Conservation (phyloP, 1,139 yeast species). For the Protomyces macrosporus region DNA sequence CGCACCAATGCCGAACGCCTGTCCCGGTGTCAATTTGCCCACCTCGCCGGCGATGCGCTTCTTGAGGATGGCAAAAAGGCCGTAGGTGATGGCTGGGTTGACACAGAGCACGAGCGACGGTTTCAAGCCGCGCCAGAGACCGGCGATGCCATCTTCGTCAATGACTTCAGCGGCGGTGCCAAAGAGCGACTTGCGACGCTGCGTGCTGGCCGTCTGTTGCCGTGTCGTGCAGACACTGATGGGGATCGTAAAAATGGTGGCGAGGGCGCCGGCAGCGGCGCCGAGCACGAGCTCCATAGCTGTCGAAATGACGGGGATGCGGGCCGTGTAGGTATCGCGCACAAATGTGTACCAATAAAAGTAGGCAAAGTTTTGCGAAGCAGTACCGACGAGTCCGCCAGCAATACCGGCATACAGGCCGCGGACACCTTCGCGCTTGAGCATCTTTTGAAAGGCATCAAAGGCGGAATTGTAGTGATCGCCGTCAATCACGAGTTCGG, state of each 20-base stretch:
- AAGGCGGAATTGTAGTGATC: conserved; percentile 16
- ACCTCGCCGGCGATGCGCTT: conserved; percentile 49
- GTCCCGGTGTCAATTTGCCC: conserved; percentile 54
- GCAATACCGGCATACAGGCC: conserved; percentile 74
- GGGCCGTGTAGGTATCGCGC: conserved; percentile 50
- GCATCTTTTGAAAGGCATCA: conserved; percentile 19
- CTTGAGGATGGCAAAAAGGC: conserved; percentile 69
- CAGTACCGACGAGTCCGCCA: conserved; percentile 66
- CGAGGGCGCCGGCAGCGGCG: conserved; percentile 77
- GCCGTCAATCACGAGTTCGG: conserved; percentile 28
- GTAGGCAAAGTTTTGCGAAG: conserved; percentile 76
- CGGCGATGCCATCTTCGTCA: conserved; percentile 62
- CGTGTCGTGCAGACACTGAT: conserved; percentile 76
- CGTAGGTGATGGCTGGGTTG: conserved; percentile 85
- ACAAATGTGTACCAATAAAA: conserved; percentile 48
- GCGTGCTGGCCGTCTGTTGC: conserved; percentile 59
- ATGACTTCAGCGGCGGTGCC: conserved; percentile 53
- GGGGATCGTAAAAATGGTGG: conserved; percentile 79
- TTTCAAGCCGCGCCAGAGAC: conserved; percentile 80
- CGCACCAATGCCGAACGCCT: conserved; percentile 71
- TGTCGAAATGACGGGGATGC: conserved; percentile 38
- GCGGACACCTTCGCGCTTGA: conserved; percentile 36
- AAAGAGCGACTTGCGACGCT: conserved; percentile 29
- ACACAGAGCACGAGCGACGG: conserved; percentile 73
- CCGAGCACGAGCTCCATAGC: conserved; percentile 75